These are phyloP conservation scores for Lasiosphaeria miniovina DNA, from an alignment of 495 filamentous ascomycete species.

Conservation along the genomic window DNA sequence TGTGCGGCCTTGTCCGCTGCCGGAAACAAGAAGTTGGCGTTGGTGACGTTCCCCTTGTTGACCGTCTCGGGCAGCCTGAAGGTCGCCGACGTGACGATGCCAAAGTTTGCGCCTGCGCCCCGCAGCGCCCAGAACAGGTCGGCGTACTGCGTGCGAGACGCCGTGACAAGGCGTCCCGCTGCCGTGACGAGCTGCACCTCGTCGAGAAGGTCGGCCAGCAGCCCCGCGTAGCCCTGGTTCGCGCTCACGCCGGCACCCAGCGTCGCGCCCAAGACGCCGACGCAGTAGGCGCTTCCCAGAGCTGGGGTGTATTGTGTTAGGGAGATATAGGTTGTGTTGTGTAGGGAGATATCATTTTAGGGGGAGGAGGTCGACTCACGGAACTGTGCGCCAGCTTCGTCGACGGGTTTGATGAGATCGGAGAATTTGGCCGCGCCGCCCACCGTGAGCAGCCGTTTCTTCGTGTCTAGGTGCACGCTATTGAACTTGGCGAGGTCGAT, in stretches of 20 bases:
- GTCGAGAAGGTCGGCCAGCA: constrained; percentile 33
- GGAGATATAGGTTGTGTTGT: background rate
- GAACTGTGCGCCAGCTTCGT: constrained; percentile 4
- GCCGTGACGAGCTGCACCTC: constrained; percentile 24
- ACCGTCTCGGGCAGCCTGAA: constrained; percentile 9
- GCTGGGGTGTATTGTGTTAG: background rate
- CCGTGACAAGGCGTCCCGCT: constrained; percentile 30
- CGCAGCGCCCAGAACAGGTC: constrained; percentile 34
- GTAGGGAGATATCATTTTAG: background rate
- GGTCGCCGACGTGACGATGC: constrained; percentile 35
- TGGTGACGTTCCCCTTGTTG: background rate
- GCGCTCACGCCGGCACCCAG: constrained; percentile 41
- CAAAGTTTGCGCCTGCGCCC: constrained; percentile 45
- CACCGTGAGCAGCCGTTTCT: background rate
- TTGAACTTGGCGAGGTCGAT: constrained; percentile 34
- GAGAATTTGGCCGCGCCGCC: background rate
- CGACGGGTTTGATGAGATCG: background rate
- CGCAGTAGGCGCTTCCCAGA: constrained; percentile 20
- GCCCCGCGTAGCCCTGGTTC: constrained; percentile 36
- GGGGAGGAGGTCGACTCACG: background rate
- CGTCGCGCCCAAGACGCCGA: constrained; percentile 37
- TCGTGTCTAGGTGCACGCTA: constrained; percentile 23
- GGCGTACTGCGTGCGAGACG: constrained; percentile 31
- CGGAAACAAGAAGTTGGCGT: constrained; percentile 1
- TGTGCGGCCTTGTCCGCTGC: background rate